These are phyloP conservation scores for Cubamyces sp. DNA, from an alignment of 768 basidiomycete genomes.

Conservation along the genomic window DNA sequence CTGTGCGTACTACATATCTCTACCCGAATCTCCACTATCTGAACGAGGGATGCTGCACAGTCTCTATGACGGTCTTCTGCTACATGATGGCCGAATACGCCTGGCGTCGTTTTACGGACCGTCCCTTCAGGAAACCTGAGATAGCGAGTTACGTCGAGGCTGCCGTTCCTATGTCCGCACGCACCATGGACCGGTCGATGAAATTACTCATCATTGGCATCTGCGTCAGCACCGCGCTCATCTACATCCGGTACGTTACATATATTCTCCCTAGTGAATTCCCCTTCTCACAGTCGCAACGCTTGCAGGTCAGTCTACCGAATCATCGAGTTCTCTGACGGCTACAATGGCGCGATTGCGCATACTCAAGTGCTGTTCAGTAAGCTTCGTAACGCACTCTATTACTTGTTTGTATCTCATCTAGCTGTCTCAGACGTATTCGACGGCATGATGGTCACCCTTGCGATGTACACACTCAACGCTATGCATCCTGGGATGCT, in stretches of 20 bases:
- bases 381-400: constrained; percentile 20
- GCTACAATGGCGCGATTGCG: constrained; percentile 55
- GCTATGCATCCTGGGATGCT: constrained; percentile 48
- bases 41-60: constrained; percentile 25
- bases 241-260: constrained; percentile 35
- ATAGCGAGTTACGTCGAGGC: background rate
- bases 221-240: constrained; percentile 29
- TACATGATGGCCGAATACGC: constrained; percentile 51
- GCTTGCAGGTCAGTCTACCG: constrained; percentile 51
- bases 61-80: constrained; percentile 47
- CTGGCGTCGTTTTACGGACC: constrained; percentile 41
- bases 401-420: background rate
- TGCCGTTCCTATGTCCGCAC: background rate
- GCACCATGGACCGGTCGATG: constrained; percentile 26
- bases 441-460: constrained; percentile 51
- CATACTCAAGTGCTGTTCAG: constrained; percentile 51
- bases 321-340: constrained; percentile 51
- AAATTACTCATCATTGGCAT: constrained; percentile 34
- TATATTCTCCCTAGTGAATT: constrained; percentile 5
- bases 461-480: constrained; percentile 50
- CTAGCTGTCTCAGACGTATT: constrained; percentile 44
- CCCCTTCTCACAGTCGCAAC: background rate
- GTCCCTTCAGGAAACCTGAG: constrained; percentile 36
- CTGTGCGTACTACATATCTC: constrained; percentile 24
- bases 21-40: background rate